Base-by-base conservation (phyloP, 306 rosid genomes). In the Dalbergia oliveri region DNA sequence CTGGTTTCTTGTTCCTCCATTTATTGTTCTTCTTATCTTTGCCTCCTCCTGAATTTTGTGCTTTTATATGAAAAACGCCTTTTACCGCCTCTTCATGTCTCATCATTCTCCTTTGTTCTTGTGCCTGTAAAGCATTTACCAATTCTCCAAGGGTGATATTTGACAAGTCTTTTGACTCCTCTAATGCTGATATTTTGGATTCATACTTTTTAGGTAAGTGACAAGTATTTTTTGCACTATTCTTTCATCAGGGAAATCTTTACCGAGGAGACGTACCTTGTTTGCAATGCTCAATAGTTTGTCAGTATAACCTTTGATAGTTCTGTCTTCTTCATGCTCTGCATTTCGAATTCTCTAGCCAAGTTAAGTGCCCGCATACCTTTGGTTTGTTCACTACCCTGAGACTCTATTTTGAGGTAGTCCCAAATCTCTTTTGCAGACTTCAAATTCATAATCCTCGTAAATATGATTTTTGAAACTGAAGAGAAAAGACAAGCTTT, bases 111-210 rank as follows among this genome's bases (percentile, higher is more conserved):
- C 71, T 7, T 1, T 63, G 69, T 7, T 63, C 23, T 3, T 34
- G 47, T 7, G 69, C 69, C 12, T 34, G 2, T 9, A 63, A 63
- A 34, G 69, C 69, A 63, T 63, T 31, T 33, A 62, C 9, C 15
- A 62, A 13, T 62, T 64, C 69, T 64, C 8, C 69, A 16, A 64
- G 16, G 51, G 71, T n/a, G 33, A 66, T 66, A 43, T 12, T n/a
- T n/a, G 51, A 66, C 15, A 66, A 4, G 6, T 66, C 71, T 16
- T 66, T 66, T 8, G 51, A 37, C 15, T 39, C 9, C 33, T 66
- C 51, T 11, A 39, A 41, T n/a, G 35, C 0, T 41, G 16, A 9
- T 18, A 41, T 66, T 0, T 10, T 18, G 13, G 54, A 4, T 66
- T 66, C 72, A 66, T 41, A 43, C n/a, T 43, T 66, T 66, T 43